Percentiles rank a stretch among this genome's conserved stretches.
phyloP scores from a whole-genome alignment of 805 yeast species.

The Candida jianshihensis region DNA sequence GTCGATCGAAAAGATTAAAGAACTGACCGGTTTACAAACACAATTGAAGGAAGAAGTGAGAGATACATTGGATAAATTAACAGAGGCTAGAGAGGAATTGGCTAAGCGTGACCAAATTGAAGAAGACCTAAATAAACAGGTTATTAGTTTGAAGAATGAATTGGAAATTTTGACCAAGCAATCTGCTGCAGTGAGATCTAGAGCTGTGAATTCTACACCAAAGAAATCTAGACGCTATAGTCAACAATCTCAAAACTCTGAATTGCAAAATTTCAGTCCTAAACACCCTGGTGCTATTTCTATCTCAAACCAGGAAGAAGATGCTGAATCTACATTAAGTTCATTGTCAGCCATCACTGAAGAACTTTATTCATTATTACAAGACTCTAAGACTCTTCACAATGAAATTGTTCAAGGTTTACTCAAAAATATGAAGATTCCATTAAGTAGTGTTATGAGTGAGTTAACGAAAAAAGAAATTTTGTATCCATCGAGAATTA shows the following conservation, averaged over 20 bases:
- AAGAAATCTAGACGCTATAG: constrained; percentile 28
- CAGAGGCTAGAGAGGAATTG: constrained; percentile 50
- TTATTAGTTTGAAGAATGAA: constrained; percentile 34
- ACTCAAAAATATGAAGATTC: constrained; percentile 76
- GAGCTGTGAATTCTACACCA: constrained; percentile 21
- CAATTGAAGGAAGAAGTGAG: constrained; percentile 58
- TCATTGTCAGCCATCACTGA: constrained; percentile 67
- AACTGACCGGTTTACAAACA: constrained; percentile 53
- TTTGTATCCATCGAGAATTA: constrained; percentile 90
- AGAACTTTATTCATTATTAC: constrained; percentile 63
- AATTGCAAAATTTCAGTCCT: constrained; percentile 23
- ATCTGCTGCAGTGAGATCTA: constrained; percentile 26
- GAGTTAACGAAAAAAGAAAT: constrained; percentile 84
- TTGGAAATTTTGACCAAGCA: constrained; percentile 24
- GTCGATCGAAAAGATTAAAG: constrained; percentile 54
- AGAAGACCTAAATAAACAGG: constrained; percentile 47
- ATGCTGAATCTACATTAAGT: constrained; percentile 33
- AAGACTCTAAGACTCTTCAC: constrained; percentile 67
- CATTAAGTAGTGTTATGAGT: constrained; percentile 78
- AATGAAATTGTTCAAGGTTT: constrained; percentile 83
- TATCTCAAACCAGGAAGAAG: constrained; percentile 42
- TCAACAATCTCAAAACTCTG: constrained; percentile 34
- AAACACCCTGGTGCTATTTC: constrained; percentile 55
- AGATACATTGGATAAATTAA: constrained; percentile 54
- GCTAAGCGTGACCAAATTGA: constrained; percentile 56